phyloP scores from a whole-genome alignment of 2,329 filamentous ascomycete species.

The Ascochyta lentis region DNA sequence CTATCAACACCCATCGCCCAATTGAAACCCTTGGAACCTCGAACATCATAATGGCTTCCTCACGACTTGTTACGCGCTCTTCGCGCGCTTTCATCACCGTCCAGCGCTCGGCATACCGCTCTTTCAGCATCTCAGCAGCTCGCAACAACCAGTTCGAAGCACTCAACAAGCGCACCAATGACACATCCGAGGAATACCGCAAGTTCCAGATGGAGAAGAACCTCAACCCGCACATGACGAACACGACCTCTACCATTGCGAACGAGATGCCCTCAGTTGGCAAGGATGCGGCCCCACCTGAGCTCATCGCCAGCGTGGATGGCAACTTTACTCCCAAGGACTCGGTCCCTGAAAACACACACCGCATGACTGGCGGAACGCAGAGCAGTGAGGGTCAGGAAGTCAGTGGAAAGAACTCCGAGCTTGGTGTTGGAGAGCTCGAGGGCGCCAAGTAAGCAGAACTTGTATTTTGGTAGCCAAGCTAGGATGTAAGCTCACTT shows the following conservation, averaged over 20 bases:
- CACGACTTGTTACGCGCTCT: conserved; percentile 55
- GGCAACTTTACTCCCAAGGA: conserved; percentile 65
- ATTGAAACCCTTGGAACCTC: conserved; percentile 1
- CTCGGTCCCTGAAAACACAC: conserved; percentile 66
- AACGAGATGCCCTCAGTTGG: conserved; percentile 69
- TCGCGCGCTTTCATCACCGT: conserved; percentile 50
- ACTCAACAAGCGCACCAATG: conserved; percentile 59
- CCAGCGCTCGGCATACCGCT: conserved; percentile 41
- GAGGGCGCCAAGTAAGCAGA: conserved; percentile 52
- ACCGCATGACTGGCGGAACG: conserved; percentile 70
- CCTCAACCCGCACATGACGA: conserved; percentile 68
- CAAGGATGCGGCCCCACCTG: conserved; percentile 63
- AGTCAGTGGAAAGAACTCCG: conserved; percentile 35
- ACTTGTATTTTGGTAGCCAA: conserved; percentile 78
- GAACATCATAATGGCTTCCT: conserved; percentile 53
- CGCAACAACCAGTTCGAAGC: conserved; percentile 49
- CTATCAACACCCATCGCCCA: conserved; percentile 25
- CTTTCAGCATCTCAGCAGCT: conserved; percentile 49
- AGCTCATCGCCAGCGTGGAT: conserved; percentile 65
- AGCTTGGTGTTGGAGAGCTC: conserved; percentile 42
- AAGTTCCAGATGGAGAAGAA: conserved; percentile 64
- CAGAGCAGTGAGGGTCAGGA: conserved; percentile 57
- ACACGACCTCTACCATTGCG: conserved; percentile 68
- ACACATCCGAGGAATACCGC: conserved; percentile 62
- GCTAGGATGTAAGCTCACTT: conserved; percentile 65